Conservation (phyloP, 306 rosid genomes). For the Acacia crassicarpa region DNA sequence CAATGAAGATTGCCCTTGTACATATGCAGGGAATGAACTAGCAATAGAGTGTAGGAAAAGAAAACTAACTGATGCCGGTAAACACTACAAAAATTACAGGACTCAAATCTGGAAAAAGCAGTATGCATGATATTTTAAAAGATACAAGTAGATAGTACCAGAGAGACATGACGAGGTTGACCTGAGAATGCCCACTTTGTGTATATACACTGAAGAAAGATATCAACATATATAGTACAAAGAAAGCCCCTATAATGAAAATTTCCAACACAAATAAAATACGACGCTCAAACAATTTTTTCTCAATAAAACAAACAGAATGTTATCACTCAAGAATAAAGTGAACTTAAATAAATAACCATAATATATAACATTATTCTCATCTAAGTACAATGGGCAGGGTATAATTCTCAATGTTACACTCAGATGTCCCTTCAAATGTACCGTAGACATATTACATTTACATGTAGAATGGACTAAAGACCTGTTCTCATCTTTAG, state of each 20-base stretch:
- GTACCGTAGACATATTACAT: constrained; percentile 25
- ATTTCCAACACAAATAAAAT: constrained; percentile 40
- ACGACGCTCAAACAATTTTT: constrained; percentile 40
- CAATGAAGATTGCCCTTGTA: constrained; percentile 86
- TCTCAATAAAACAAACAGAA: constrained; percentile 10
- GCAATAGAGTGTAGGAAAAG: constrained; percentile 53
- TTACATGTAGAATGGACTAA: not conserved
- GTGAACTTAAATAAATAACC: constrained; percentile 39
- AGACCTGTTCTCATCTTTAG: constrained; percentile 67
- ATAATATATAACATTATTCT: constrained; percentile 27
- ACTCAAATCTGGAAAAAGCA: constrained; percentile 38
- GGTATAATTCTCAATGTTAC: constrained; percentile 43
- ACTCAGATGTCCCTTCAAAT: constrained; percentile 46
- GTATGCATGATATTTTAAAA: constrained; percentile 33
- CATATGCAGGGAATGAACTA: constrained; percentile 52
- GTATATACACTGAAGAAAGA: constrained; percentile 52
- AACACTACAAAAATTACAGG: constrained; percentile 37
- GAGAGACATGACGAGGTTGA: constrained; percentile 49
- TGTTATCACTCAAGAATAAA: constrained; percentile 39
- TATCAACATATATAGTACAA: constrained; percentile 46
- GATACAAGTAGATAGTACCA: constrained; percentile 46
- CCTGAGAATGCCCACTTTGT: constrained; percentile 53
- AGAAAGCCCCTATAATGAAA: constrained; percentile 50
- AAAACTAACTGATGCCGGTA: constrained; percentile 39
- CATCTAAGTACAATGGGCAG: constrained; percentile 49